These are phyloP conservation scores for Xylariaceae sp. DNA, from an alignment of 2,329 filamentous ascomycete genomes.

Conservation along the genomic window DNA sequence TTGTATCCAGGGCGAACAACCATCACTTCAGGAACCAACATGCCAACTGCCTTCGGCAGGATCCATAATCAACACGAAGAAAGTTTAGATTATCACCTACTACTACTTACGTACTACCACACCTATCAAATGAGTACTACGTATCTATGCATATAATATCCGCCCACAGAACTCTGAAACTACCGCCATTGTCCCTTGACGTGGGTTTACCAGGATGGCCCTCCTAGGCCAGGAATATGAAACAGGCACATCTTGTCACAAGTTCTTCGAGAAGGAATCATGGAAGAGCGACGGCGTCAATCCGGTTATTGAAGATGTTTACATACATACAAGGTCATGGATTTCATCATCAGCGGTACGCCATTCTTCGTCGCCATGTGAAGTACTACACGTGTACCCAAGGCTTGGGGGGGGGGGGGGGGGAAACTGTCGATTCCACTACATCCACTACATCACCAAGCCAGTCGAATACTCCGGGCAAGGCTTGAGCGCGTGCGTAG, in stretches of 20 bases:
- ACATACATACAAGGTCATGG: neutral
- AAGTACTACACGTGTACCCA: neutral
- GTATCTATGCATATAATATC: too few relatives aligned
- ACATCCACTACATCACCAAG: neutral
- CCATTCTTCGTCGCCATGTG: neutral
- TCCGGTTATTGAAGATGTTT: neutral
- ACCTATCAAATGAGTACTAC: neutral
- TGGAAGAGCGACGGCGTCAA: conserved; percentile 12
- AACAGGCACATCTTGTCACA: conserved; percentile 34
- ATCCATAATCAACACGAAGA: neutral
- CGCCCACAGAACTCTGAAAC: conserved; percentile 28
- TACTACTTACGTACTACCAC: neutral
- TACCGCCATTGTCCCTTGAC: conserved; percentile 22
- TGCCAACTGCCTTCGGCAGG: neutral
- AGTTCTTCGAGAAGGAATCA: conserved; percentile 34
- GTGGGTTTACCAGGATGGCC: conserved; percentile 17
- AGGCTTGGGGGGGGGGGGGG: too few relatives aligned
- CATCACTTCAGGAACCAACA: conserved; percentile 10
- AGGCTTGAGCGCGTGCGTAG: neutral
- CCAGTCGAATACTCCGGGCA: neutral
- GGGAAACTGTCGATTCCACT: neutral
- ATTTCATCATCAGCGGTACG: neutral
- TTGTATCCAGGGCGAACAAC: conserved; percentile 6
- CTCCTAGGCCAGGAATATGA: conserved; percentile 33
- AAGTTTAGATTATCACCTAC: neutral